Evolutionary conservation across 2,329 filamentous ascomycete species (phyloP).

Genomic region (Emericellopsis cladophorae): DNA sequence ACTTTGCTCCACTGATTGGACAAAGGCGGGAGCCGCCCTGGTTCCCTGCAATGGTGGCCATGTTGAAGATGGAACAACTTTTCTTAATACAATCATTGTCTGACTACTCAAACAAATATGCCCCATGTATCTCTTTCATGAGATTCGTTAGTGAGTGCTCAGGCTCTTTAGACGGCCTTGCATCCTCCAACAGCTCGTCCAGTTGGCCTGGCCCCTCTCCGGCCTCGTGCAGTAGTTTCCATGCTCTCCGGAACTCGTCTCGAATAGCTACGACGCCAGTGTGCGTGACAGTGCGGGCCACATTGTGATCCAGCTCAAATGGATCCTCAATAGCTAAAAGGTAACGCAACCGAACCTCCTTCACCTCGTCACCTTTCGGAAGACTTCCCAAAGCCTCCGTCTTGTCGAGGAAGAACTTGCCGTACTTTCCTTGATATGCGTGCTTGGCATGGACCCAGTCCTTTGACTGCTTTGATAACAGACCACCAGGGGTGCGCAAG

Average conservation of each 20-base stretch:
- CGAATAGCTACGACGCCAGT: conserved; percentile 70
- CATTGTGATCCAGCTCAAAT: conserved; percentile 79
- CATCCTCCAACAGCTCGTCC: background rate
- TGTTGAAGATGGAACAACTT: too few species aligned
- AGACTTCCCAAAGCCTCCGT: background rate
- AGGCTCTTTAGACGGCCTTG: background rate
- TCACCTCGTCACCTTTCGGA: conserved; percentile 28
- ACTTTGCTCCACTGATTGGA: too few species aligned
- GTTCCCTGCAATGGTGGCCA: too few species aligned
- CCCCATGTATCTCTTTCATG: too few species aligned
- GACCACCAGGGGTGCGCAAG: conserved; percentile 56
- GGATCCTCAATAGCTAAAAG: conserved; percentile 87
- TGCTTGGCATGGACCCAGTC: conserved; percentile 72
- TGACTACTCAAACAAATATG: too few species aligned
- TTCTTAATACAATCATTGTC: too few species aligned
- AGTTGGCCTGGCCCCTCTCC: conserved; percentile 10
- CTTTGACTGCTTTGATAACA: conserved; percentile 63
- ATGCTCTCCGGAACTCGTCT: conserved; percentile 73
- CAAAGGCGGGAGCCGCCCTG: too few species aligned
- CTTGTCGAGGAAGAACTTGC: background rate
- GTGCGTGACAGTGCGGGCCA: conserved; percentile 76
- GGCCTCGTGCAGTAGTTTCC: conserved; percentile 46
- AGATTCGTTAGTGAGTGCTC: too few species aligned
- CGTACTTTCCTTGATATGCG: background rate
- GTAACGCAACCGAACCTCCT: conserved; percentile 67